These are phyloP conservation scores for Sporothrix mexicana DNA, from an alignment of 2,329 filamentous ascomycete genomes.

Conservation along the genomic window DNA sequence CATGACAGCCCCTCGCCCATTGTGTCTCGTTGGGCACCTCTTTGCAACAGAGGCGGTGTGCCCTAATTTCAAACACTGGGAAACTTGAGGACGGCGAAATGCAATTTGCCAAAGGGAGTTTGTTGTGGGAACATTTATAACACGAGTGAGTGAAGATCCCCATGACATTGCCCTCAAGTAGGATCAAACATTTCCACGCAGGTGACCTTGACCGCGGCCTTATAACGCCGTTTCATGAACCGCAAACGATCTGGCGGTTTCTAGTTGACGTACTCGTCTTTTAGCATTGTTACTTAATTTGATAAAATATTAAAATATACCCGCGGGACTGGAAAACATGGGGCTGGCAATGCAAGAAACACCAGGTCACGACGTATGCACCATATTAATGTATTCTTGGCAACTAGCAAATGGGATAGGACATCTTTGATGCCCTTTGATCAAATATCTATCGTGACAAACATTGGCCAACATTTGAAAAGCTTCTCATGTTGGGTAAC, in stretches of 20 bases:
- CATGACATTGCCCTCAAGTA: neutral
- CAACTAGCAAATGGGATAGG: neutral
- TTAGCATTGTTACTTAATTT: neutral
- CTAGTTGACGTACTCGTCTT: too few relatives aligned
- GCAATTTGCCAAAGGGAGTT: too few relatives aligned
- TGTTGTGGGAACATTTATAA: too few relatives aligned
- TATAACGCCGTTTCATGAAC: neutral
- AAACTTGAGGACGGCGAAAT: neutral
- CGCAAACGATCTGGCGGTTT: too few relatives aligned
- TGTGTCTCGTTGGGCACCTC: slow-evolving; percentile 14
- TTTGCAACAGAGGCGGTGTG: slow-evolving; percentile 11
- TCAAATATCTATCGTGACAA: too few relatives aligned
- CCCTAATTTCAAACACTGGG: neutral
- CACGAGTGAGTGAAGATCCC: too few relatives aligned
- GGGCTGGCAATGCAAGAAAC: neutral
- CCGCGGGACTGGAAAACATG: neutral
- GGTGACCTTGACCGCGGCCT: neutral
- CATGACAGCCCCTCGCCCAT: neutral
- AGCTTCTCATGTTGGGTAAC: neutral
- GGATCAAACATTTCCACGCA: neutral
- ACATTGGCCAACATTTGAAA: too few relatives aligned
- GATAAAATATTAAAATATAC: neutral
- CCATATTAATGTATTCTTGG: neutral
- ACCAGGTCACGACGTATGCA: neutral
- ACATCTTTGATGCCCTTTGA: neutral